Percentiles rank a stretch among this genome's conserved stretches.
These are phyloP conservation scores for Vitis rupestris DNA, from an alignment of 164 flowering plant genomes.

Conservation along the genomic window DNA sequence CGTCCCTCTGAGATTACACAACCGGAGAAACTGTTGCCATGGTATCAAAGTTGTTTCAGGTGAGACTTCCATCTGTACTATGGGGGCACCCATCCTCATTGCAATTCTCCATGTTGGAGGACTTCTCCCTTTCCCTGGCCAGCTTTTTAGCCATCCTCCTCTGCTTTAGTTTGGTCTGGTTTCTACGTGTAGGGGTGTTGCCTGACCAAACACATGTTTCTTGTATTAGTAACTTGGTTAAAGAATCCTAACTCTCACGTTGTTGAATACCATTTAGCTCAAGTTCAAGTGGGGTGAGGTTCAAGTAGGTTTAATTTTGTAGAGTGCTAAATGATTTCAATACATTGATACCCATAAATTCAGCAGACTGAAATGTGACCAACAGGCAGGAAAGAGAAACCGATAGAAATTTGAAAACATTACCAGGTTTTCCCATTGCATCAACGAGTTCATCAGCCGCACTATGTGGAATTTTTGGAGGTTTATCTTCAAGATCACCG, in stretches of 20 bases:
- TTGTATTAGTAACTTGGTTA: no score
- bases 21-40: background rate
- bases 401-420: background rate
- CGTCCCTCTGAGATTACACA: background rate
- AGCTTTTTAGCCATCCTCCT: slow-evolving; percentile 41
- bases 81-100: background rate
- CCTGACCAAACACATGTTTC: slow-evolving; percentile 6
- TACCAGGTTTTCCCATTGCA: slow-evolving; percentile 19
- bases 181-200: slow-evolving; percentile 7
- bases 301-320: no score
- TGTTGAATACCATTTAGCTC: no score
- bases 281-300: no score
- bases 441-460: slow-evolving; percentile 9
- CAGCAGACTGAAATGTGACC: no score
- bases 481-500: slow-evolving; percentile 1
- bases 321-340: no score
- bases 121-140: slow-evolving; percentile 14
- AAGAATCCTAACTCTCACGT: no score
- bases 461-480: slow-evolving; percentile 33
- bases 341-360: no score
- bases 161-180: slow-evolving; percentile 31
- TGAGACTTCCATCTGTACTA: background rate
- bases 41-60: background rate
- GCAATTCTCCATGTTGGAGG: background rate
- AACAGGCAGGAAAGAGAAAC: no score